phyloP scores from a whole-genome alignment of 805 yeast species.

The Cyberlindnera meyerae region DNA sequence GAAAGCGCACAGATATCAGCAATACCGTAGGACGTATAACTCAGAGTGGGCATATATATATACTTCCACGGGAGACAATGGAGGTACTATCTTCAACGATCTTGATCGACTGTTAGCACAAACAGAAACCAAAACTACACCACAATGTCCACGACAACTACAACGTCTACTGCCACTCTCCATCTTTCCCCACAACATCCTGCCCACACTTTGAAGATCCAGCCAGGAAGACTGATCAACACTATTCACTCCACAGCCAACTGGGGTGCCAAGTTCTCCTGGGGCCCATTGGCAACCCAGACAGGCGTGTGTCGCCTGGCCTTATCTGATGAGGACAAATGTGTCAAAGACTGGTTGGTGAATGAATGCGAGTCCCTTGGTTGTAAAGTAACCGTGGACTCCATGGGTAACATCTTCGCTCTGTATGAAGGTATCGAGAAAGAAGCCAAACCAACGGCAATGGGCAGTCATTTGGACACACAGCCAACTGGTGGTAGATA shows the following conservation, averaged over 20 bases:
- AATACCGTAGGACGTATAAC: no score
- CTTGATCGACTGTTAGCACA: no score
- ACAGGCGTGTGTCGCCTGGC: conserved; percentile 70
- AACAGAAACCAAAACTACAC: background rate
- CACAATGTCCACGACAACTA: conserved; percentile 4
- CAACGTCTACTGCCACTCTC: conserved; percentile 3
- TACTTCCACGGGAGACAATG: no score
- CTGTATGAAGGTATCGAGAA: conserved; percentile 51
- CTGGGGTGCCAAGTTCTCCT: conserved; percentile 59
- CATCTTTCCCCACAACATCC: conserved; percentile 11
- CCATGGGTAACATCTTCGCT: conserved; percentile 67
- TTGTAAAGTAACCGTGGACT: conserved; percentile 54
- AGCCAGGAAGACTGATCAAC: conserved; percentile 41
- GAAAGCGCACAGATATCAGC: conserved; percentile 9
- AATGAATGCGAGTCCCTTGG: conserved; percentile 48
- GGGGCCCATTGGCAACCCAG: conserved; percentile 50
- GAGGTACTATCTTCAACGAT: no score
- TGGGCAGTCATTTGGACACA: conserved; percentile 72
- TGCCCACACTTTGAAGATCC: conserved; percentile 22
- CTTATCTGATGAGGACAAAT: conserved; percentile 55
- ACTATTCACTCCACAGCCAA: conserved; percentile 60
- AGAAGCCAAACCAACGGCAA: conserved; percentile 50
- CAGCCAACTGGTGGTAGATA: conserved; percentile 78
- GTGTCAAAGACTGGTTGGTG: conserved; percentile 63
- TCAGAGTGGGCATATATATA: no score